These are phyloP conservation scores for Endoconidiophora laricicola DNA, from an alignment of 2,329 filamentous ascomycete genomes.

Conservation along the genomic window DNA sequence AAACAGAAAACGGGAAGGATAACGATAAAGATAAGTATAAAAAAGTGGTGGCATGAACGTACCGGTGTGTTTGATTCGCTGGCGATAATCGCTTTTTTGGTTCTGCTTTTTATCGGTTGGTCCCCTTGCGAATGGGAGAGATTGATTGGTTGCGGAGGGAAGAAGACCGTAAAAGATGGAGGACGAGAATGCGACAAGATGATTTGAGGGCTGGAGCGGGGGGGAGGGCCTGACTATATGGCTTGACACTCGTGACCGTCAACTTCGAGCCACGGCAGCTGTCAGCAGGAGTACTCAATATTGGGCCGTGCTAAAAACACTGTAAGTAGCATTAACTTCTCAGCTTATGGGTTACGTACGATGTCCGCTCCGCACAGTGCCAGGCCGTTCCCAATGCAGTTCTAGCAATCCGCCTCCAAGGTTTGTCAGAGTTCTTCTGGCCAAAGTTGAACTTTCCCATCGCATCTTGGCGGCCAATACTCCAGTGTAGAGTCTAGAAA, in stretches of 20 bases:
- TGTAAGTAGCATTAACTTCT: background rate
- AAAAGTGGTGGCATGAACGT: constrained; percentile 18
- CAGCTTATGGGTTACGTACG: background rate
- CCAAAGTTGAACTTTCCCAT: too few species aligned
- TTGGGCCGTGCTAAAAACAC: background rate
- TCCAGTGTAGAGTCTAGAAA: too few species aligned
- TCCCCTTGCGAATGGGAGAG: constrained; percentile 17
- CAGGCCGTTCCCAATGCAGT: background rate
- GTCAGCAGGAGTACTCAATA: too few species aligned
- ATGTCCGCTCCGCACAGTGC: background rate
- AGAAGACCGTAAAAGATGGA: constrained; percentile 24
- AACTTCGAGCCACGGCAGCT: too few species aligned
- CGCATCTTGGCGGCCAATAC: too few species aligned
- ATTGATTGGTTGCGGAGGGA: constrained; percentile 34
- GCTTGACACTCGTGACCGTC: background rate
- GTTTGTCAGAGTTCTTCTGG: too few species aligned
- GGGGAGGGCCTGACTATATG: constrained; percentile 11
- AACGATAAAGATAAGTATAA: constrained; percentile 19
- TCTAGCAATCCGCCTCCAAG: too few species aligned
- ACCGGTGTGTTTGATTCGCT: constrained; percentile 14
- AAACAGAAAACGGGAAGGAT: constrained; percentile 17
- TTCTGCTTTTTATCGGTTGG: constrained; percentile 12
- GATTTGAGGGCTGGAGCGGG: constrained; percentile 29
- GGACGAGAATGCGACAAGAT: constrained; percentile 30
- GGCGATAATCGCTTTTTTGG: constrained; percentile 14